These are phyloP conservation scores for Podospora fimiseda DNA, from an alignment of 495 filamentous ascomycete species.

Conservation along the genomic window DNA sequence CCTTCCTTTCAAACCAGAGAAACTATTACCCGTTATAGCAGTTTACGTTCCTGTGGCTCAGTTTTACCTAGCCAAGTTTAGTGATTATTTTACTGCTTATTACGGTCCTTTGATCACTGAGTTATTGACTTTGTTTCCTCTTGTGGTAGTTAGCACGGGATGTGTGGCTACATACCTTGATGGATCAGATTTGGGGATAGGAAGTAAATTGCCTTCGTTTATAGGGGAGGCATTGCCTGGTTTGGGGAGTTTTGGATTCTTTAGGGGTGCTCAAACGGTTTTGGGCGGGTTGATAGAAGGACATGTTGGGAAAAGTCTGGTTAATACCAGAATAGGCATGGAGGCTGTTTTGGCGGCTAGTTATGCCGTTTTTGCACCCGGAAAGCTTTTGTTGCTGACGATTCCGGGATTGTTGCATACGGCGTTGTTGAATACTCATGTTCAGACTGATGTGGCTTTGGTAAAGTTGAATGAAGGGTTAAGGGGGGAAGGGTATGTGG, in stretches of 20 bases:
- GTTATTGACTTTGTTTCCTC: conserved; percentile 60
- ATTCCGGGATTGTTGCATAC: conserved; percentile 68
- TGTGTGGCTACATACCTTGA: conserved; percentile 60
- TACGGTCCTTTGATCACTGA: conserved; percentile 73
- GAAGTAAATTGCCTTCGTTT: conserved; percentile 50
- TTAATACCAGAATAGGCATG: conserved; percentile 65
- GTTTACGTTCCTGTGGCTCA: conserved; percentile 68
- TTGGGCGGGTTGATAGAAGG: conserved; percentile 45
- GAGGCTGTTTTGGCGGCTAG: conserved; percentile 56
- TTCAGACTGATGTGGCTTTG: conserved; percentile 47
- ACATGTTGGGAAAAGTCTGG: conserved; percentile 52
- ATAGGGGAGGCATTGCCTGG: conserved; percentile 54
- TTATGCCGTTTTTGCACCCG: conserved; percentile 62
- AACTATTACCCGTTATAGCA: conserved; percentile 71
- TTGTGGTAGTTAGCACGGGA: conserved; percentile 61
- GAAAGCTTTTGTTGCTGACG: conserved; percentile 55
- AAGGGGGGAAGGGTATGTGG: conserved; percentile 43
- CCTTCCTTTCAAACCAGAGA: conserved; percentile 49
- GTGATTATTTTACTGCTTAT: conserved; percentile 55
- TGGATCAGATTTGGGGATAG: conserved; percentile 45
- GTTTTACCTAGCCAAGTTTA: conserved; percentile 58
- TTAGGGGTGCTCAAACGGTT: conserved; percentile 50
- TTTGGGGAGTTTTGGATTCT: conserved; percentile 57
- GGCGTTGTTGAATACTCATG: conserved; percentile 63
- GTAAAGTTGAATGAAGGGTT: conserved; percentile 59